phyloP scores from a whole-genome alignment of 108 stramenopile genomes.

The Cyclotella kingstonii region DNA sequence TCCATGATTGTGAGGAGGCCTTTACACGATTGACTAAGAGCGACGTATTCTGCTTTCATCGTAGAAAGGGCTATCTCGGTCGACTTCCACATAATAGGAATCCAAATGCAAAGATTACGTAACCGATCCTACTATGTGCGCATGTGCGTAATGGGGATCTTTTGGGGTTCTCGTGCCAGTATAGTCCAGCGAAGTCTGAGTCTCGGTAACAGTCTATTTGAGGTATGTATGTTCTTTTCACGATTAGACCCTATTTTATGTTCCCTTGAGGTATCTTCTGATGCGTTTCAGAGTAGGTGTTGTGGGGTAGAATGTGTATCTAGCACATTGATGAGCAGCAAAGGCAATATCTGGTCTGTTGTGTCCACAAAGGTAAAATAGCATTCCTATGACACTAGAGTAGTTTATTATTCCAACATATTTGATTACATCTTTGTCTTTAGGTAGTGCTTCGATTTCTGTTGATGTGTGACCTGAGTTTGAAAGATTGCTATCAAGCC shows the following conservation, averaged over 20 bases:
- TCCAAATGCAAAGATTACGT: conserved; percentile 32
- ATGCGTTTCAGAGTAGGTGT: neutral
- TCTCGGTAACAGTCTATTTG: conserved; percentile 44
- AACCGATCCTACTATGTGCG: conserved; percentile 51
- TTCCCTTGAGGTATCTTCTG: conserved; percentile 2
- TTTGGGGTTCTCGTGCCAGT: conserved; percentile 13
- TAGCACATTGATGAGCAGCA: conserved; percentile 26
- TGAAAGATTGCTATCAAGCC: neutral
- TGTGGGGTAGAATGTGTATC: conserved; percentile 6
- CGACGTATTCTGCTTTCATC: conserved; percentile 54
- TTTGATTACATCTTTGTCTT: conserved; percentile 12
- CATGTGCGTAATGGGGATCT: conserved; percentile 43
- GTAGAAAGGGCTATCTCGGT: conserved; percentile 44
- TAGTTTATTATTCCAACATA: conserved; percentile 9
- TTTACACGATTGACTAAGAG: conserved; percentile 32
- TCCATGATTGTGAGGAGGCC: conserved; percentile 38
- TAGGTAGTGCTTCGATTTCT: conserved; percentile 7
- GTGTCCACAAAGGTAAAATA: conserved; percentile 41
- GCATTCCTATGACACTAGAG: conserved; percentile 41
- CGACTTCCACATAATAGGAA: conserved; percentile 49
- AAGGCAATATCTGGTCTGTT: conserved; percentile 41
- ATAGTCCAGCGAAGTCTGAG: conserved; percentile 50
- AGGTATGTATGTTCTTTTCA: conserved; percentile 12
- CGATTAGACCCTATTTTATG: conserved; percentile 26
- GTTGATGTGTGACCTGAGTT: neutral